Percentiles rank a stretch among this genome's conserved stretches.
Evolutionary conservation across 768 basidiomycete genomes (phyloP).

Genomic region (Aureoboletus auriporus): DNA sequence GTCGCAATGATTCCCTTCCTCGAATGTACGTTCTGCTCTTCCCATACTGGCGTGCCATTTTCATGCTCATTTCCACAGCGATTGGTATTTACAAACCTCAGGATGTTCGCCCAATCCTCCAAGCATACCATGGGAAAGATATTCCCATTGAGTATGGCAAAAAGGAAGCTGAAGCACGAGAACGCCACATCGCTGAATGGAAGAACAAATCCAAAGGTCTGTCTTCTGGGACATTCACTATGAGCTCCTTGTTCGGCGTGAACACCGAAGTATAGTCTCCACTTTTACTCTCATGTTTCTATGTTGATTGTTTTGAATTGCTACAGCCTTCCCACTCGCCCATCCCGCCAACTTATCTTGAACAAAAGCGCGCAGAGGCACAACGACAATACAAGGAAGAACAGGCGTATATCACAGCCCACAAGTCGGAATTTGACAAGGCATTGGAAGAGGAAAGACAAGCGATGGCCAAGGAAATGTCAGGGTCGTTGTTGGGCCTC

Average conservation of each 20-base stretch:
- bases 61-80: slow-evolving; percentile 42
- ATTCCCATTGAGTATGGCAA: slow-evolving; percentile 87
- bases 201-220: slow-evolving; percentile 42
- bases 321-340: slow-evolving; percentile 25
- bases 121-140: slow-evolving; percentile 83
- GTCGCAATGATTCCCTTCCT: slow-evolving; percentile 96
- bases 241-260: slow-evolving; percentile 42
- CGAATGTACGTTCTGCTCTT: slow-evolving; percentile 57
- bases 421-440: slow-evolving; percentile 49
- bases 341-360: slow-evolving; percentile 48
- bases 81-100: slow-evolving; percentile 86
- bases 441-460: slow-evolving; percentile 50
- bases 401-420: slow-evolving; percentile 45
- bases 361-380: slow-evolving; percentile 47
- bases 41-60: not conserved
- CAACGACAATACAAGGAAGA: slow-evolving; percentile 51
- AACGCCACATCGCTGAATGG: slow-evolving; percentile 79
- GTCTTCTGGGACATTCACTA: slow-evolving; percentile 38
- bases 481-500: slow-evolving; percentile 37
- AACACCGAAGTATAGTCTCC: slow-evolving; percentile 25
- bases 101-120: slow-evolving; percentile 85
- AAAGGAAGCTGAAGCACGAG: slow-evolving; percentile 81
- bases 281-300: not conserved
- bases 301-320: not conserved
- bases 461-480: slow-evolving; percentile 45